Evolutionary conservation across 139 green algal genomes (phyloP).

Genomic region (Pseudopediastrum boryanum): DNA sequence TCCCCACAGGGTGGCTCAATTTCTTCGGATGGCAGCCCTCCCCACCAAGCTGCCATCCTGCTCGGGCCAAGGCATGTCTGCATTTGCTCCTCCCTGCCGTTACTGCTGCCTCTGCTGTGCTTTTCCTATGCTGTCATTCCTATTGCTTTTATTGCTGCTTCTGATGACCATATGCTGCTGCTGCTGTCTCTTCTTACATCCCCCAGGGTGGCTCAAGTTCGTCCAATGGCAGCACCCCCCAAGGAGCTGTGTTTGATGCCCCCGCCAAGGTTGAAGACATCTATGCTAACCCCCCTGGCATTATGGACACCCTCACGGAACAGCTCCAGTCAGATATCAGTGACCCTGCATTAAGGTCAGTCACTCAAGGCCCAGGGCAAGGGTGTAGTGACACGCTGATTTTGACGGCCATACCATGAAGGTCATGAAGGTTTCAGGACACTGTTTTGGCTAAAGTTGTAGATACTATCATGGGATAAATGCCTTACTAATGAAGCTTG

Average conservation of each 20-base stretch:
- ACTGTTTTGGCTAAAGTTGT: background rate
- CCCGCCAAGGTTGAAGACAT: conserved; percentile 35
- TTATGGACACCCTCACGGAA: conserved; percentile 44
- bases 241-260: conserved; percentile 39
- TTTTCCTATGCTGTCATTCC: background rate
- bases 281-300: conserved; percentile 56
- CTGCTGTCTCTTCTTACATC: background rate
- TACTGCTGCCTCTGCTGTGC: background rate
- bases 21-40: too few relatives aligned
- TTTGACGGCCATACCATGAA: background rate
- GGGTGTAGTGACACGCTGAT: background rate
- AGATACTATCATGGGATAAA: background rate
- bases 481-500: background rate
- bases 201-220: background rate
- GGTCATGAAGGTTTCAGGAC: background rate
- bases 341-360: conserved; percentile 55
- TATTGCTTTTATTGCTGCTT: background rate
- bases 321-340: conserved; percentile 46
- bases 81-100: background rate
- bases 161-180: background rate
- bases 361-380: background rate
- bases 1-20: too few relatives aligned
- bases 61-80: background rate
- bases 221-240: background rate
- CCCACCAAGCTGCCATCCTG: conserved; percentile 9